Evolutionary conservation across 129 eudicot species (phyloP).

Genomic region (Dittrichia graveolens): DNA sequence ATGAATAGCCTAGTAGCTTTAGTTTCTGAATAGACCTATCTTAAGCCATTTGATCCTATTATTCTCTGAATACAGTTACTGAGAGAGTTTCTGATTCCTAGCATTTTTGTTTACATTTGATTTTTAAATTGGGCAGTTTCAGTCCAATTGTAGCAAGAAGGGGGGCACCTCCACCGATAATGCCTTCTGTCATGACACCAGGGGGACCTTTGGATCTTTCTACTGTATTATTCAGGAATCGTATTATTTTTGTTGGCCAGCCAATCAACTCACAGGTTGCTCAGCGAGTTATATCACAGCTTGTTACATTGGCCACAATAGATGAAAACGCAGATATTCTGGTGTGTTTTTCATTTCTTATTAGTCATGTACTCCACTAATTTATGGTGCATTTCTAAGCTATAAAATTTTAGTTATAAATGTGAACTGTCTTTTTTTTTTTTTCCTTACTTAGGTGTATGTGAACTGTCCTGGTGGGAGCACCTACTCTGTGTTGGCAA

Average conservation of each 20-base stretch:
- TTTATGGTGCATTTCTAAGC: constrained; percentile 13
- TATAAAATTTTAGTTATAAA: not conserved
- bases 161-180: constrained; percentile 76
- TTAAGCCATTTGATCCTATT: constrained; percentile 2
- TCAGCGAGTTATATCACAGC: constrained; percentile 92
- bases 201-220: constrained; percentile 95
- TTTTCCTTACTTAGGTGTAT: constrained; percentile 64
- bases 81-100: constrained; percentile 9
- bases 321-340: constrained; percentile 89
- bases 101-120: not conserved
- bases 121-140: constrained; percentile 47
- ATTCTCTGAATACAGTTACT: not conserved
- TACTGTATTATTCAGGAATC: constrained; percentile 81
- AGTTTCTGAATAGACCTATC: not conserved
- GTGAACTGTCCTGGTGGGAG: constrained; percentile 95
- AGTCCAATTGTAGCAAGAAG: constrained; percentile 66
- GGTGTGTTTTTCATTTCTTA: constrained; percentile 42
- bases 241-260: constrained; percentile 81
- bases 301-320: constrained; percentile 88
- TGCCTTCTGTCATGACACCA: constrained; percentile 94
- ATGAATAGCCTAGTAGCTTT: not conserved
- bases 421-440: not conserved
- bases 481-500: constrained; percentile 84
- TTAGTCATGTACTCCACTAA: not conserved
- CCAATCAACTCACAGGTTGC: constrained; percentile 77